Evolutionary conservation across 2,329 filamentous ascomycete species (phyloP), one percentile per base, ranked within the genome.

Genomic region (Penicillium sp.): DNA sequence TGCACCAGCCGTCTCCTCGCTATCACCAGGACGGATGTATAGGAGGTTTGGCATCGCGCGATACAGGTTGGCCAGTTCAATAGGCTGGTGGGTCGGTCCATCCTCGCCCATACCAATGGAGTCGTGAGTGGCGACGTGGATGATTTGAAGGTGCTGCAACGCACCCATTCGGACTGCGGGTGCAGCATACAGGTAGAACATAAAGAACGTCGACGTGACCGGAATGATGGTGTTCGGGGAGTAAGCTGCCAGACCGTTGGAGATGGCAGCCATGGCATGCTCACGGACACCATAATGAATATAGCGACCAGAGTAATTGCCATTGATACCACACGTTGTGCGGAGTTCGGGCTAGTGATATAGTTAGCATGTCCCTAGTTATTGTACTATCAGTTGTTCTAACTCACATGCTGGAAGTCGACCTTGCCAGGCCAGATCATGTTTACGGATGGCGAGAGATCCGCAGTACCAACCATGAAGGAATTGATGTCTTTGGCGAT

Each of bases 191-290:
- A 81, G 70, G 60, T 85, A 85, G 68, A 86, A 86, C 80, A 86
- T 86, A 73, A 85, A 85, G 71, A 86, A 86, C 5, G 77, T 78
- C 0, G 80, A 80, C 1, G 83, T 86, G 35, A 85, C 70, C 0
- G 83, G 83, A 8, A 86, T 69, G 59, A 86, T 78, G 0, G 82
- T 83, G 25, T 77, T 79, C 35, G 76, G 79, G 55, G 75, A 73
- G 56, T 77, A 86, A 1, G 84, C 84, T 0, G 84, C 83, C 4
- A 87, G 68, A 3, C 84, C 85, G 65, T 96, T 96, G 81, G 95
- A 89, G 78, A 95, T 90, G 70, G 89, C 89, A 3, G 77, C 77
- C 84, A 87, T 86, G 52, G 82, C 83, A 63, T 86, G 83, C 61
- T 86, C 83, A 13, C 83, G 80, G 47, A 86, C 80, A 46, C 83